These are phyloP conservation scores for Sporothrix pseudoabietina DNA, from an alignment of 2,329 filamentous ascomycete genomes.

Conservation along the genomic window DNA sequence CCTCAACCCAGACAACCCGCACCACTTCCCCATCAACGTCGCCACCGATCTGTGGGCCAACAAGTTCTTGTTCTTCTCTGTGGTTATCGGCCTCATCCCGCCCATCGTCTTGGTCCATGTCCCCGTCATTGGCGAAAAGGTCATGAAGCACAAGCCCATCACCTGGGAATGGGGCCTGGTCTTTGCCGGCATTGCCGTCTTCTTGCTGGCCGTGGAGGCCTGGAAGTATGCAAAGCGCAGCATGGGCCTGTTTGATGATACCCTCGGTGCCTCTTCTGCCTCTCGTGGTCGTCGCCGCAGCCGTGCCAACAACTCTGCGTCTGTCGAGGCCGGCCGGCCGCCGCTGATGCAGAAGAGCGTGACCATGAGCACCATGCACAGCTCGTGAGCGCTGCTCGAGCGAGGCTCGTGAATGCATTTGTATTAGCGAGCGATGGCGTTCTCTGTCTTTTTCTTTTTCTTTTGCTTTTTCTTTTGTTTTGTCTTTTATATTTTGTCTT, in stretches of 20 bases:
- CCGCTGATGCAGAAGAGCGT: constrained; percentile 25
- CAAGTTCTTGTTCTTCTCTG: constrained; percentile 69
- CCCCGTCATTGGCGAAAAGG: constrained; percentile 66
- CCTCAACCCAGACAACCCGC: constrained; percentile 58
- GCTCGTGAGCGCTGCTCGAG: neutral
- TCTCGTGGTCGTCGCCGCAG: neutral
- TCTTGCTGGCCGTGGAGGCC: constrained; percentile 66
- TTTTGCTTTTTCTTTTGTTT: neutral
- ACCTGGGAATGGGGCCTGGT: constrained; percentile 76
- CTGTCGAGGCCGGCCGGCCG: constrained; percentile 14
- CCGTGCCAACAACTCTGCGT: neutral
- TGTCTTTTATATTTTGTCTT: neutral
- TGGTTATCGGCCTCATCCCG: constrained; percentile 60
- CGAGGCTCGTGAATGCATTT: neutral
- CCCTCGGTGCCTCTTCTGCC: neutral
- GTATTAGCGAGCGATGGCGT: neutral
- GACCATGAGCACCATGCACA: constrained; percentile 29
- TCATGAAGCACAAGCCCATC: constrained; percentile 73
- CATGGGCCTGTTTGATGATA: constrained; percentile 55
- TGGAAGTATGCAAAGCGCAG: constrained; percentile 72
- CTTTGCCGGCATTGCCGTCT: constrained; percentile 64
- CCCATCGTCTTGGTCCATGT: constrained; percentile 73
- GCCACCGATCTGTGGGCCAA: constrained; percentile 69
- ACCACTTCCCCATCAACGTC: constrained; percentile 50
- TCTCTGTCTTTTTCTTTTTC: neutral